Conservation (phyloP, 1,139 yeast genomes). For the Trichomonascaceae sp. region DNA sequence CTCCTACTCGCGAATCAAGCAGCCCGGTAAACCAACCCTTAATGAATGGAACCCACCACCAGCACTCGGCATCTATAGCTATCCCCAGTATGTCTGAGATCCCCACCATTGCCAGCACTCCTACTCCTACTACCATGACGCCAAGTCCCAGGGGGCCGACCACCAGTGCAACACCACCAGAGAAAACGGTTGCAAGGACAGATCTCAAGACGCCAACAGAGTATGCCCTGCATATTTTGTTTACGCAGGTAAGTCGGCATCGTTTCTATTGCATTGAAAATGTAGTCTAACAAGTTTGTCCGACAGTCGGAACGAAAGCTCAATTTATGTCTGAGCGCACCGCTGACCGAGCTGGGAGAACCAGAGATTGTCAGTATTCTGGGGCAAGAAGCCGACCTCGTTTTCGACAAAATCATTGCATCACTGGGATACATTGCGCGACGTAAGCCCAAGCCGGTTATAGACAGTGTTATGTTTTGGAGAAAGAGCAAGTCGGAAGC, state of each 20-base stretch:
- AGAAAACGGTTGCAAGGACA: constrained; percentile 3
- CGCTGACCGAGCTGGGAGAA: constrained; percentile 51
- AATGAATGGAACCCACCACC: constrained; percentile 3
- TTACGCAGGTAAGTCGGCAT: constrained; percentile 44
- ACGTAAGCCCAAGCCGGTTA: constrained; percentile 86
- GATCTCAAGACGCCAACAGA: constrained; percentile 69
- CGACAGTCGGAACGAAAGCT: constrained; percentile 84
- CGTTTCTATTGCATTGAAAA: neutral
- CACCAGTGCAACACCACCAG: constrained; percentile 4
- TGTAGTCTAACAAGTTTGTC: constrained; percentile 38
- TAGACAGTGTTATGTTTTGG: constrained; percentile 98
- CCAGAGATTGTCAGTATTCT: constrained; percentile 74
- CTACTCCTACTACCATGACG: neutral
- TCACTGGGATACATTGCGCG: constrained; percentile 86
- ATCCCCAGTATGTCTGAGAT: constrained; percentile 4
- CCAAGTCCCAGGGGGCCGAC: constrained; percentile 10
- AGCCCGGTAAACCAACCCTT: constrained; percentile 1
- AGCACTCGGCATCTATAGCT: constrained; percentile 7
- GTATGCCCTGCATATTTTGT: constrained; percentile 83
- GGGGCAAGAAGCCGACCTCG: constrained; percentile 77
- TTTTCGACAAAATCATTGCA: constrained; percentile 71
- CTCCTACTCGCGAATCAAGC: neutral
- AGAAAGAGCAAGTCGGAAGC: constrained; percentile 82
- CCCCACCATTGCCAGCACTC: constrained; percentile 1
- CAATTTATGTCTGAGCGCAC: constrained; percentile 47